A percentile compares a stretch with the other conserved stretches of the same genome.
Conservation (phyloP, 176 grass and related monocot genomes). For the Leersia perrieri region DNA sequence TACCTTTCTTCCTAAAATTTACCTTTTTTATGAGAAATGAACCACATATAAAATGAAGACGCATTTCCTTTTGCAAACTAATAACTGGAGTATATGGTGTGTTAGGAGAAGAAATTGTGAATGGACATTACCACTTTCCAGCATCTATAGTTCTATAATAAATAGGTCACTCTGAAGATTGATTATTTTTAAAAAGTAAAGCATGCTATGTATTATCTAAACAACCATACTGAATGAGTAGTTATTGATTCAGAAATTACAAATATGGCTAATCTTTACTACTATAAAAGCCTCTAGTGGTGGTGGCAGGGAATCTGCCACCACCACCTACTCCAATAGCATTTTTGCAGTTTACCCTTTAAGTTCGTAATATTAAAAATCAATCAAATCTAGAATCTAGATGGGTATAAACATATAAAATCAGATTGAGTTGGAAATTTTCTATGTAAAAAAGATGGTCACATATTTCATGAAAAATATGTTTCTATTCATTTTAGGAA, state of each 20-base stretch:
- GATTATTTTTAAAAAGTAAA: background rate
- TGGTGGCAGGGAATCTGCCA: too few species aligned
- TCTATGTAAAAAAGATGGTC: too few species aligned
- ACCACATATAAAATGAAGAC: background rate
- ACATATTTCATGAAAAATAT: too few species aligned
- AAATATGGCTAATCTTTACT: background rate
- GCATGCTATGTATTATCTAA: background rate
- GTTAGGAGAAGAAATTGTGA: constrained; percentile 10
- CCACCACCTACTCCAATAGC: too few species aligned
- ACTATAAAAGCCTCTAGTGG: too few species aligned
- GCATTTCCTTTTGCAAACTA: constrained; percentile 9
- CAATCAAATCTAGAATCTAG: too few species aligned
- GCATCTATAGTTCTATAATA: too few species aligned
- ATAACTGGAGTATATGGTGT: background rate
- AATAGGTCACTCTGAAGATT: background rate
- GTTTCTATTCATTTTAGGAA: too few species aligned
- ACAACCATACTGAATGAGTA: background rate
- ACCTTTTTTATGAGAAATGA: background rate
- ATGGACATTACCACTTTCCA: background rate
- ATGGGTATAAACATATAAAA: too few species aligned
- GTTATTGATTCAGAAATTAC: background rate
- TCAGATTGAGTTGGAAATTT: too few species aligned
- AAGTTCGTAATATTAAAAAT: too few species aligned
- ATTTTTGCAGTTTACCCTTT: too few species aligned
- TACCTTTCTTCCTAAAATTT: background rate